phyloP scores from a whole-genome alignment of 345 rosid species.

The Nasturtium officinale region DNA sequence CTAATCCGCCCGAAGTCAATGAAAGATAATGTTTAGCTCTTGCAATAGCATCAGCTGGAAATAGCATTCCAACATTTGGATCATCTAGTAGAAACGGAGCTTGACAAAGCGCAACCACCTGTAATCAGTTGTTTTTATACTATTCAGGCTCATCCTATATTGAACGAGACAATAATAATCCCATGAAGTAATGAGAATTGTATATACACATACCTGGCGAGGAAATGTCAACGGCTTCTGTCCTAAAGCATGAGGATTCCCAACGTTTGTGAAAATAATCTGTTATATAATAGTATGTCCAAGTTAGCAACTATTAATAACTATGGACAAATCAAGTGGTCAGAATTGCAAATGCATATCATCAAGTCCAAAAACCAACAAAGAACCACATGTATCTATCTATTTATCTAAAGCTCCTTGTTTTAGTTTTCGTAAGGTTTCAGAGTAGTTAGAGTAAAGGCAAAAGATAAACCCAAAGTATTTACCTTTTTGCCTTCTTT shows the following conservation, averaged over 20 bases:
- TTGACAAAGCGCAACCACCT: conserved; percentile 98
- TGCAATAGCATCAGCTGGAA: conserved; percentile 97
- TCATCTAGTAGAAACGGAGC: conserved; percentile 96
- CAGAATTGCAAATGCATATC: conserved; percentile 3
- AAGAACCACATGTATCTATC: conserved; percentile 1
- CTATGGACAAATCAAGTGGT: neutral
- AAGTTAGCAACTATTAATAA: conserved; percentile 18
- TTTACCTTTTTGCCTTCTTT: conserved; percentile 97
- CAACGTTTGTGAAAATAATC: conserved; percentile 98
- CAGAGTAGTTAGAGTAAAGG: conserved; percentile 16
- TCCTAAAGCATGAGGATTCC: conserved; percentile 98
- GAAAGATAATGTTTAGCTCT: conserved; percentile 94
- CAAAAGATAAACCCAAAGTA: neutral
- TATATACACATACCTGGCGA: conserved; percentile 66
- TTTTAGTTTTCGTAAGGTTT: neutral
- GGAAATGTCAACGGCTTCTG: conserved; percentile 96
- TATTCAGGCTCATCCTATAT: conserved; percentile 33
- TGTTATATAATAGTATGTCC: conserved; percentile 40
- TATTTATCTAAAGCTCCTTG: conserved; percentile 3
- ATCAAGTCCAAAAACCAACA: conserved; percentile 18
- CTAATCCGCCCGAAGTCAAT: conserved; percentile 84
- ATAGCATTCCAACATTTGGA: conserved; percentile 86
- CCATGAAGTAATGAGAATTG: neutral
- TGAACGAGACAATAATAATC: neutral
- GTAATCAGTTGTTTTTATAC: conserved; percentile 22